phyloP scores from a whole-genome alignment of 768 basidiomycete genomes.

The Lactarius tabidus region DNA sequence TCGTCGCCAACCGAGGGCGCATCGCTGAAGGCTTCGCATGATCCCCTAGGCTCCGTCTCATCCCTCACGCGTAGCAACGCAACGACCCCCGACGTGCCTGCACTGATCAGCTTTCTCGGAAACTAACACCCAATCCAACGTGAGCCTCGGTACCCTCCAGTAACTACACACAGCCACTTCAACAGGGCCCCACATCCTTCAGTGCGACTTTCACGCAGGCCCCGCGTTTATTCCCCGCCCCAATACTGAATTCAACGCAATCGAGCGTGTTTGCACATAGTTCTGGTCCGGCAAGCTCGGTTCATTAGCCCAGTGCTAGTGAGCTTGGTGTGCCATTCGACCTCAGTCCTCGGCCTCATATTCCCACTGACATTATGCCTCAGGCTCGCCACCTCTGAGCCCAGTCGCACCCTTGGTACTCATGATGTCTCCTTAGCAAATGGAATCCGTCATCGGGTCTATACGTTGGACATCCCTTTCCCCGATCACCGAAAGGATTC shows the following conservation, averaged over 20 bases:
- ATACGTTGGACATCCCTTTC: slow-evolving; percentile 8
- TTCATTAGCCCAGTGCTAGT: slow-evolving; percentile 22
- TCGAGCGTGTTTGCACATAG: slow-evolving; percentile 19
- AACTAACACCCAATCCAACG: neutral
- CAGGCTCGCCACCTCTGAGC: neutral
- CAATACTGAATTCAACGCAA: slow-evolving; percentile 14
- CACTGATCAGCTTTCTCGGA: no score
- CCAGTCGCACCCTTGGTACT: no score
- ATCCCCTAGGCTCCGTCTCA: slow-evolving; percentile 19
- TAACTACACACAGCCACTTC: neutral
- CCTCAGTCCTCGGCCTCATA: no score
- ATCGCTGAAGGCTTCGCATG: slow-evolving; percentile 17
- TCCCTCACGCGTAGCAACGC: slow-evolving; percentile 14
- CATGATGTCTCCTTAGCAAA: neutral
- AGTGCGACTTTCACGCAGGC: slow-evolving; percentile 15
- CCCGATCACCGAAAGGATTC: slow-evolving; percentile 13
- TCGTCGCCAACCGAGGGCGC: slow-evolving; percentile 9
- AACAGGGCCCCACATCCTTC: slow-evolving; percentile 16
- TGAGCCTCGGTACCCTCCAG: slow-evolving; percentile 13
- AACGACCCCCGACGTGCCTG: no score
- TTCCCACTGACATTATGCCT: no score
- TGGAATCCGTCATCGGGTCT: slow-evolving; percentile 15
- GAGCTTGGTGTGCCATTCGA: slow-evolving; percentile 7
- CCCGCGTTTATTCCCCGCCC: slow-evolving; percentile 14
- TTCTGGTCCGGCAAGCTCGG: slow-evolving; percentile 13